Evolutionary conservation across 306 rosid species (phyloP).

Genomic region (Ammopiptanthus mongolicus): DNA sequence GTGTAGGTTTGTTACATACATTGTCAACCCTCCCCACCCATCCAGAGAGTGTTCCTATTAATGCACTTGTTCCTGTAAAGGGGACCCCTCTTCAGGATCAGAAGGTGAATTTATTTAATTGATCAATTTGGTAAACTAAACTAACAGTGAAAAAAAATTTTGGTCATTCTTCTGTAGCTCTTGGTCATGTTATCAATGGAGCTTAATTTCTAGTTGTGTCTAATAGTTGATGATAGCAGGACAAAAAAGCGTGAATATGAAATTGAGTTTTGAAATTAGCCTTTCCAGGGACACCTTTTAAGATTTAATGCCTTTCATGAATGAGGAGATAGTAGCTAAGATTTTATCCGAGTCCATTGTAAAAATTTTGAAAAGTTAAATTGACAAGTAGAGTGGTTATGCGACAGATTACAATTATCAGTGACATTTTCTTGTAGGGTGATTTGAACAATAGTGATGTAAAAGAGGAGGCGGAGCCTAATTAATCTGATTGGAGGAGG

Average conservation of each 20-base stretch:
- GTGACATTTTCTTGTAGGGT: not conserved
- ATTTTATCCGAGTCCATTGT: not conserved
- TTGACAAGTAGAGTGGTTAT: not conserved
- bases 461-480: not conserved
- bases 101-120: slow-evolving; percentile 44
- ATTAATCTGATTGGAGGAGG: not conserved
- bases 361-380: not conserved
- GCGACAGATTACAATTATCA: not conserved
- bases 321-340: not conserved
- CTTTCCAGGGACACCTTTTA: not conserved
- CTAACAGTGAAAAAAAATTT: not conserved
- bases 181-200: not conserved
- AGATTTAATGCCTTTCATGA: not conserved
- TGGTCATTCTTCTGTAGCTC: not conserved
- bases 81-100: slow-evolving; percentile 96
- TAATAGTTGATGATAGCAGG: not conserved
- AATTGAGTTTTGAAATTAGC: not conserved
- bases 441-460: not conserved
- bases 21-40: slow-evolving; percentile 91
- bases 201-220: not conserved
- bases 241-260: not conserved
- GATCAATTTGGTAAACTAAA: not conserved
- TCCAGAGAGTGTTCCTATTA: slow-evolving; percentile 98
- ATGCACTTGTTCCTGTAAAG: slow-evolving; percentile 82
- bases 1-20: slow-evolving; percentile 92